These are phyloP conservation scores for Plasmodium fragile DNA, from an alignment of 169 alveolate genomes.

Conservation along the genomic window DNA sequence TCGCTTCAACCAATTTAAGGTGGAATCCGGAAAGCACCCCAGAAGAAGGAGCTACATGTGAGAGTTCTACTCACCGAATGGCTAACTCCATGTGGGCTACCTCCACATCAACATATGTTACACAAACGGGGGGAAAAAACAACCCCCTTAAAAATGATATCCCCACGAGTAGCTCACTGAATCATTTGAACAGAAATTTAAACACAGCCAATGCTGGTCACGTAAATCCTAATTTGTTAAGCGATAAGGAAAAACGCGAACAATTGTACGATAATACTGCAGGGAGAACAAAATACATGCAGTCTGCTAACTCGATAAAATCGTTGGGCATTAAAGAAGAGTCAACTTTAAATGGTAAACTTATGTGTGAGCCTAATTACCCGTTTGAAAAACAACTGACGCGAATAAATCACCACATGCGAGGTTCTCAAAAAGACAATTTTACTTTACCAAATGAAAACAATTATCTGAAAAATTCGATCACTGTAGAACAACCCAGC, in stretches of 20 bases:
- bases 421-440: not conserved
- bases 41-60: not conserved
- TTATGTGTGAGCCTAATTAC: not conserved
- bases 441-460: not conserved
- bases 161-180: not conserved
- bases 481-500: not conserved
- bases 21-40: not conserved
- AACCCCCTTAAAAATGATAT: not conserved
- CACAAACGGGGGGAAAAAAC: not conserved
- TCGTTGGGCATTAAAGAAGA: constrained; percentile 16
- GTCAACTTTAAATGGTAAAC: constrained; percentile 6
- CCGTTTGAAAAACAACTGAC: not conserved
- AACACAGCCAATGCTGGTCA: not conserved
- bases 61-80: not conserved
- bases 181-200: not conserved
- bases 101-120: not conserved
- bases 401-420: not conserved
- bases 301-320: not conserved
- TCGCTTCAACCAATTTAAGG: not conserved
- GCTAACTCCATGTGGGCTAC: not conserved
- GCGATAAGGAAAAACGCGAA: not conserved
- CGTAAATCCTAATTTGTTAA: constrained; percentile 13
- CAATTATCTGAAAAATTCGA: constrained; percentile 21
- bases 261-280: not conserved
- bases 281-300: not conserved